Base-by-base conservation (phyloP, 179 eudicot species). In the Beta lomatogona region DNA sequence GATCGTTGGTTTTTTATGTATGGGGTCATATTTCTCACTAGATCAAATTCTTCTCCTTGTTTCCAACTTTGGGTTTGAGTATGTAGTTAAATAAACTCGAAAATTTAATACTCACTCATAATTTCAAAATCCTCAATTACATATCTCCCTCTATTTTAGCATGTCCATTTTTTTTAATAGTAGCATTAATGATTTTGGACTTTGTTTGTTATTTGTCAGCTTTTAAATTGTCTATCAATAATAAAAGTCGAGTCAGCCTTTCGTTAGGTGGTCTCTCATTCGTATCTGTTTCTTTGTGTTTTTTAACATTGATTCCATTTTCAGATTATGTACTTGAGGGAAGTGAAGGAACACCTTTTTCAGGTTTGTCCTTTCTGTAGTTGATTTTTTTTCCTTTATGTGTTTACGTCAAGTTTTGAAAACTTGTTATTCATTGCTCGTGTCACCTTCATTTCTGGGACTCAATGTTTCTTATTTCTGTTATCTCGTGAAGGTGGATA, bases 301-400 rank as follows among this genome's bases (percentile, higher is more conserved):
- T 77, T 76, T 28, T 76, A 22, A 68, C 59, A 6, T 16, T 61
- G 18, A 22, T 31, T 80, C 12, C 22, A 16, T 31, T 77, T 77
- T 69, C 88, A 88, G 91, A 88, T 85, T 88, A 88, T 78, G 87
- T 89, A 55, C 61, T 87, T 79, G 98, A 96, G 86, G 99, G 99
- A 82, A 94, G 98, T 84, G 91, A 94, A 82, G 99, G 97, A 85
- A 94, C 99, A 44, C 97, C 99, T 45, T 96, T 96, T 87, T 96
- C 99, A 94, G 99, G 99, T 96, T 86, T 77, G 90, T 87, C 59
- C 78, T 36, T 57, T 46, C 41, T 36, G 25, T 71, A 44, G 13
- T 53, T 73, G 5, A 15, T 58, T 14, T 65, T 71, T 71, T 60
- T 77, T 71, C 65, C 48, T 52, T 68, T 13, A 13, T 82, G 53